A percentile compares a stretch with the other conserved stretches of the same genome.
Evolutionary conservation across 345 rosid genomes (phyloP).

Genomic region (Punica granatum): DNA sequence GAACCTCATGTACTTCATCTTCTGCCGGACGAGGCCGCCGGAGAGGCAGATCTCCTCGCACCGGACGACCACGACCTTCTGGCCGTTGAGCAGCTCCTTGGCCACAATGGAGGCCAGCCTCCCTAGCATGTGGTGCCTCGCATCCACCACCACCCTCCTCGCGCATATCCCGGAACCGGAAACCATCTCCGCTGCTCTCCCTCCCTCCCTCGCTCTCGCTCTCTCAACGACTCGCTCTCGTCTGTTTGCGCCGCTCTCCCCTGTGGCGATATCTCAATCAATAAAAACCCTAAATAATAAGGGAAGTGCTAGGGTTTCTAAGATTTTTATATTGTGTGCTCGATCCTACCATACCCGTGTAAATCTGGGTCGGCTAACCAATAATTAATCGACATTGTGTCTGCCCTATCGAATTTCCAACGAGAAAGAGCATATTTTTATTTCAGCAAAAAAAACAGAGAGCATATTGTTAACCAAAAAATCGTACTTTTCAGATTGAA

Average conservation of each 20-base stretch:
- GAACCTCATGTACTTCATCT: slow-evolving; percentile 91
- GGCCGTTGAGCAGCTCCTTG: slow-evolving; percentile 82
- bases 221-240: background rate
- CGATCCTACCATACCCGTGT: too few relatives aligned
- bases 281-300: background rate
- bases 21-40: slow-evolving; percentile 86
- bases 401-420: too few relatives aligned
- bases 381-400: too few relatives aligned
- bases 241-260: too few relatives aligned
- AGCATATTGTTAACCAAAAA: too few relatives aligned
- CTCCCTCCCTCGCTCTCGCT: background rate
- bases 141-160: slow-evolving; percentile 72
- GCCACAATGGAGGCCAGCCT: slow-evolving; percentile 60
- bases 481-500: too few relatives aligned
- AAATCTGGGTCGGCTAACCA: too few relatives aligned
- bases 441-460: too few relatives aligned
- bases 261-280: too few relatives aligned
- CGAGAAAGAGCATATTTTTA: too few relatives aligned
- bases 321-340: too few relatives aligned
- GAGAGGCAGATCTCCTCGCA: slow-evolving; percentile 88
- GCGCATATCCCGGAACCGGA: slow-evolving; percentile 71
- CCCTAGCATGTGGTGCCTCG: slow-evolving; percentile 79
- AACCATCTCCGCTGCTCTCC: slow-evolving; percentile 39
- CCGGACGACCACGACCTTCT: slow-evolving; percentile 65
- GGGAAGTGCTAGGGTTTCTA: too few relatives aligned